Conservation (phyloP, 306 rosid genomes). For the Pyrus betulifolia region DNA sequence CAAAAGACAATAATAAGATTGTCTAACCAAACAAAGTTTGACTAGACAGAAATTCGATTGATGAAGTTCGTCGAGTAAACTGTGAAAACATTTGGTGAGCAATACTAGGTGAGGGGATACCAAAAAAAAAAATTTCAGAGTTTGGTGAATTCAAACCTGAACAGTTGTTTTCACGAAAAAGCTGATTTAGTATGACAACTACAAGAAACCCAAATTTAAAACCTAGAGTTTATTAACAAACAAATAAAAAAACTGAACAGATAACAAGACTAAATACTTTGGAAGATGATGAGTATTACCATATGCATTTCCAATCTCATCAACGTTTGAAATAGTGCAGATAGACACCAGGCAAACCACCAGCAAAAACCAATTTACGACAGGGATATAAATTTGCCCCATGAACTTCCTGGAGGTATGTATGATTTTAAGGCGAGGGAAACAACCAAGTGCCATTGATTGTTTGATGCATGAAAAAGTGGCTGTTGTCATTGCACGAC, state of each 20-base stretch:
- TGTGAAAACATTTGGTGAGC: not conserved
- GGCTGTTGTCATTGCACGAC: constrained; percentile 97
- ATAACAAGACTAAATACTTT: constrained; percentile 8
- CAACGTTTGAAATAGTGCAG: constrained; percentile 69
- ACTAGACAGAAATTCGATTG: not conserved
- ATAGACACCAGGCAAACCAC: constrained; percentile 68
- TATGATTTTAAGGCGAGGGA: constrained; percentile 92
- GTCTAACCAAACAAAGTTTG: not conserved
- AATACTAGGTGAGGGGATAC: not conserved
- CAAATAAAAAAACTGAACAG: not conserved
- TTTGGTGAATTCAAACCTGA: not conserved
- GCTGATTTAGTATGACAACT: not conserved
- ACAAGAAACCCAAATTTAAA: not conserved
- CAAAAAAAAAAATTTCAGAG: not conserved
- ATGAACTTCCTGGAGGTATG: constrained; percentile 93
- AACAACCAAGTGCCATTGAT: constrained; percentile 96
- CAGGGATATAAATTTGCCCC: constrained; percentile 98
- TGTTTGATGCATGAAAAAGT: constrained; percentile 97
- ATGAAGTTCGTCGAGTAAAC: not conserved
- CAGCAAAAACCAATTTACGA: constrained; percentile 89
- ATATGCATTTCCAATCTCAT: constrained; percentile 97
- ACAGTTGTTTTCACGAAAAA: not conserved
- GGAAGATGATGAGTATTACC: constrained; percentile 43
- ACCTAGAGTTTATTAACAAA: not conserved
- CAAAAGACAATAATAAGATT: not conserved